Percentiles rank a stretch among this genome's conserved stretches.
Conservation (phyloP, 768 basidiomycete species). For the Galerina marginata region DNA sequence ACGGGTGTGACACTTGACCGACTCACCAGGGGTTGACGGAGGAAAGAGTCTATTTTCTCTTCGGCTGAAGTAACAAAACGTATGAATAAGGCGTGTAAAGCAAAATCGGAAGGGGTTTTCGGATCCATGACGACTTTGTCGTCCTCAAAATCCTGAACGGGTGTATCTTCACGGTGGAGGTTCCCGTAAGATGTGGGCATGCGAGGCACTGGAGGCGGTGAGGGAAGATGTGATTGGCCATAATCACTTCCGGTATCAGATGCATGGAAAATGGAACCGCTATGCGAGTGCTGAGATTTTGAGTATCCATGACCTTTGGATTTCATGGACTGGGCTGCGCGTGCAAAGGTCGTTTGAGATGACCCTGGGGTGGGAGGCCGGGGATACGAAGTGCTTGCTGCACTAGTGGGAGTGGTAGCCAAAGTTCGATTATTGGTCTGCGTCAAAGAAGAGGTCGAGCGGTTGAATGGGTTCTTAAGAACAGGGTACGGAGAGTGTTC, state of each 20-base stretch:
- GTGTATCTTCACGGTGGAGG: constrained; percentile 54
- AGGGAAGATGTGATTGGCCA: constrained; percentile 57
- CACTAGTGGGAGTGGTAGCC: constrained; percentile 39
- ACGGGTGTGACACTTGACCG: background rate
- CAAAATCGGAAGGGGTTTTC: constrained; percentile 87
- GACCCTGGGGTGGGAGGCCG: constrained; percentile 50
- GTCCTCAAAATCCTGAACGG: constrained; percentile 60
- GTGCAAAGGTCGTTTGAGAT: constrained; percentile 52
- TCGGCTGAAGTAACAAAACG: constrained; percentile 84
- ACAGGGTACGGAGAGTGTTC: constrained; percentile 73
- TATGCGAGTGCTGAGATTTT: constrained; percentile 81
- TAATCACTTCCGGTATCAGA: constrained; percentile 79
- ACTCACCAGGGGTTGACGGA: constrained; percentile 70
- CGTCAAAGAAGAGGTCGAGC: constrained; percentile 77
- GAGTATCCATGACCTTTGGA: constrained; percentile 61
- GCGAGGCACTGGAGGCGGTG: constrained; percentile 81
- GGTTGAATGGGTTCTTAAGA: constrained; percentile 83
- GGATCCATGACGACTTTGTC: constrained; percentile 74
- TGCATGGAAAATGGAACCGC: constrained; percentile 72
- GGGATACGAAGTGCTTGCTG: constrained; percentile 56
- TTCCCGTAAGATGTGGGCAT: constrained; percentile 67
- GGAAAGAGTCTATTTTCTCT: constrained; percentile 75
- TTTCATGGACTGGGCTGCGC: constrained; percentile 41
- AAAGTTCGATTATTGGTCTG: constrained; percentile 45
- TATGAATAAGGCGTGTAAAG: constrained; percentile 86